Conservation (phyloP, 2,329 filamentous ascomycete genomes). For the Graphium sp. region DNA sequence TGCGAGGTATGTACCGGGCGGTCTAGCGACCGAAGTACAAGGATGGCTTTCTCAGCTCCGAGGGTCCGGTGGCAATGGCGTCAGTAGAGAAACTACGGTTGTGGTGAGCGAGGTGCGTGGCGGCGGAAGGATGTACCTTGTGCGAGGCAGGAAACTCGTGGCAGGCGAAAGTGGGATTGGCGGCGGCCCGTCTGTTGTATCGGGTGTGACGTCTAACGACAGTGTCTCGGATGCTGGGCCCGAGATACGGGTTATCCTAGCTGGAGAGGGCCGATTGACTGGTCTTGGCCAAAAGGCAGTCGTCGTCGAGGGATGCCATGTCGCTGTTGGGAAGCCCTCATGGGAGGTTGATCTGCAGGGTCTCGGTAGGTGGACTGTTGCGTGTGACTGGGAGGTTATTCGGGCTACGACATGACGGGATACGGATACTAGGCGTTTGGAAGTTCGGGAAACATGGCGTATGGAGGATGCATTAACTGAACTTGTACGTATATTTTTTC, state of each 20-base stretch:
- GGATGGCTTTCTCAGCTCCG: slow-evolving; percentile 20
- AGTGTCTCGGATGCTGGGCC: too few species aligned
- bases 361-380: slow-evolving; percentile 3
- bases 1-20: slow-evolving; percentile 16
- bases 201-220: too few species aligned
- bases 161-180: not conserved
- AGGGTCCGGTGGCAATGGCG: not conserved
- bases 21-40: slow-evolving; percentile 20
- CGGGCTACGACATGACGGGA: not conserved
- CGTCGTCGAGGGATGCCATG: slow-evolving; percentile 1
- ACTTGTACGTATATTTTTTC: too few species aligned
- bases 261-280: slow-evolving; percentile 2
- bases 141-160: slow-evolving; percentile 1
- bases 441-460: too few species aligned
- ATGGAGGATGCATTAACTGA: too few species aligned
- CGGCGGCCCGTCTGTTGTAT: not conserved
- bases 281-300: not conserved
- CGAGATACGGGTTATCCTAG: slow-evolving; percentile 3
- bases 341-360: slow-evolving; percentile 2
- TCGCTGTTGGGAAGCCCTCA: slow-evolving; percentile 1
- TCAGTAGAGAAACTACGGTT: not conserved
- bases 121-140: slow-evolving; percentile 3
- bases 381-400: slow-evolving; percentile 4
- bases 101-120: slow-evolving; percentile 1
- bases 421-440: too few species aligned